Base-by-base conservation (phyloP, 2,329 filamentous ascomycete genomes). In the Pyrenophora seminiperda region DNA sequence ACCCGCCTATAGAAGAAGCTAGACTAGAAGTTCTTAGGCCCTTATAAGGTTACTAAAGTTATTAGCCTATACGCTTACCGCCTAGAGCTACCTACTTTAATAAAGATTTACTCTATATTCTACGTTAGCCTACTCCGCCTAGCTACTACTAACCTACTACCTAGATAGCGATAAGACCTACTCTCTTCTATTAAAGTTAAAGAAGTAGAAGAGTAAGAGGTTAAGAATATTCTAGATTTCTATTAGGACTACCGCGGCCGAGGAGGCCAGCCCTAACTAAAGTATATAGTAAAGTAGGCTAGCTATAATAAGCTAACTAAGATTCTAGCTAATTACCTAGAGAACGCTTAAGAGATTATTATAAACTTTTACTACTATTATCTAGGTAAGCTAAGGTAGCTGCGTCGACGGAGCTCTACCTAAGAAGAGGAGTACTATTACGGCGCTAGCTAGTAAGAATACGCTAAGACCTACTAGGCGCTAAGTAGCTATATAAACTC, bases 101-200 rank as follows among this genome's bases (percentile, higher is more conserved):
- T 41, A 13, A 41, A 32, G 19, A 43, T 43, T n/a, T 14, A 34
- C 19, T 19, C 41, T 43, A 13, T 43, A 11, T 43, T 43, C 31
- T 6, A 43, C 11, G 10, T 42, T 5, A 32, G 13, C 17, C 29
- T 42, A 3, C 18, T 33, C 10, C 17, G 18, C 10, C 40, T 19
- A 22, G 17, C n/a, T n/a, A n/a, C n/a, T n/a, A n/a, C n/a, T n/a
- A n/a, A n/a, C n/a, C n/a, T n/a, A n/a, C n/a, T n/a, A 22, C 34
- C 19, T 22, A 14, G 38, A 19, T 9, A 41, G n/a, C 38, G 38
- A 3, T 13, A 41, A 2, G 14, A 41, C 1, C 24, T 27, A 9
- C 38, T 27, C 9, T 15, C 38, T 29, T n/a, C 38, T 31, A 7
- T 41, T 13, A 2, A 41, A 24, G 24, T 41, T 7, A 10, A 41